These are phyloP conservation scores for Brassica juncea DNA, from an alignment of 345 rosid genomes.

Conservation along the genomic window DNA sequence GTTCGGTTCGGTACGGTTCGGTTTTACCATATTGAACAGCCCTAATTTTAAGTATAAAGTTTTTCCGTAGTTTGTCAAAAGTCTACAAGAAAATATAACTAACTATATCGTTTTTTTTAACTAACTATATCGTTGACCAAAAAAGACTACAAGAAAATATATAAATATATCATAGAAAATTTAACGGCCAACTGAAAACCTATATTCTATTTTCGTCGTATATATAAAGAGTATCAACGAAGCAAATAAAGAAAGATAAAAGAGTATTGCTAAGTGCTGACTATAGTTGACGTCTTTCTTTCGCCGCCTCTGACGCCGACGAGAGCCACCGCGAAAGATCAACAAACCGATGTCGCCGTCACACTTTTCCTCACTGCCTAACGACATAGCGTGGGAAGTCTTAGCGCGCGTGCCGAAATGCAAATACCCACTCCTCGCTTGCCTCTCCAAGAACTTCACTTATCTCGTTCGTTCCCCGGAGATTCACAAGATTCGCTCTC, in stretches of 20 bases:
- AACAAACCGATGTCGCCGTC: not conserved
- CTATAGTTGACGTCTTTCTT: not conserved
- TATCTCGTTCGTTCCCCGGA: not conserved
- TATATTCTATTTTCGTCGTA: not conserved
- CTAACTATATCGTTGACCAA: not conserved
- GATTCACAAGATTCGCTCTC: not conserved
- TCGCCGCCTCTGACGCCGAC: not conserved
- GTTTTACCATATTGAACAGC: too few relatives aligned
- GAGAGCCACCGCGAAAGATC: not conserved
- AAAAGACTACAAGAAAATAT: not conserved
- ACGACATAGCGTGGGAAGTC: not conserved
- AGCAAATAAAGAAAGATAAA: not conserved
- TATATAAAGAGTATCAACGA: not conserved
- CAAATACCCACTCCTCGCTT: not conserved
- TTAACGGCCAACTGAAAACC: not conserved
- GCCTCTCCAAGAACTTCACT: slow-evolving; percentile 5
- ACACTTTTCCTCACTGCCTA: not conserved
- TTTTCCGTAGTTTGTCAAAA: not conserved
- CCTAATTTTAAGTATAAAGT: not conserved
- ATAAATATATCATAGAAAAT: not conserved
- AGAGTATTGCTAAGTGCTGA: not conserved
- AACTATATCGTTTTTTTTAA: not conserved
- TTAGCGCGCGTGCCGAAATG: not conserved
- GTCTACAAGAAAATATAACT: not conserved
- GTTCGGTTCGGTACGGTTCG: too few relatives aligned